Conservation (phyloP, 345 rosid species). For the Salix caprea region DNA sequence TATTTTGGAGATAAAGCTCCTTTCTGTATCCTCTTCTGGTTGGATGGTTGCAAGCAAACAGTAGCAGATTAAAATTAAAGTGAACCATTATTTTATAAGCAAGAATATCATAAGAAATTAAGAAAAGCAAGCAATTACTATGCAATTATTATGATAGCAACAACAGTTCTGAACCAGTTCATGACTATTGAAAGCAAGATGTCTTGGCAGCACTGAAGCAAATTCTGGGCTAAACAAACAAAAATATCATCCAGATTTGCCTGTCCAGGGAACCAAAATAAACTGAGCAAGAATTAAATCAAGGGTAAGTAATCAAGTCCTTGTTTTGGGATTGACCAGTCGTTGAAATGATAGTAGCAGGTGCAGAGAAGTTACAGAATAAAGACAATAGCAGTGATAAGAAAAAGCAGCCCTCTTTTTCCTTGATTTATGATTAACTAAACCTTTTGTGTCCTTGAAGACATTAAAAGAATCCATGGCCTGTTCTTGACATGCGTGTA, state of each 20-base stretch:
- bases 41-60: constrained; percentile 10
- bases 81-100: constrained; percentile 4
- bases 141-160: constrained; percentile 15
- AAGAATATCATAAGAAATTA: not conserved
- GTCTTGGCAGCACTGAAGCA: not conserved
- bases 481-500: constrained; percentile 19
- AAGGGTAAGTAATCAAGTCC: not conserved
- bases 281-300: not conserved
- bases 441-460: constrained; percentile 23
- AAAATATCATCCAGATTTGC: not conserved
- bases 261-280: not conserved
- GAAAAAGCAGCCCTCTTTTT: constrained; percentile 20
- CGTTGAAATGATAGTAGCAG: constrained; percentile 12
- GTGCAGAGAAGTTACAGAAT: not conserved
- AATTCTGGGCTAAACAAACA: not conserved
- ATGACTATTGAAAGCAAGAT: not conserved
- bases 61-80: constrained; percentile 13
- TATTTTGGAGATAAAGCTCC: not conserved
- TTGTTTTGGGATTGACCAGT: not conserved
- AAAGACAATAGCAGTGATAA: constrained; percentile 19
- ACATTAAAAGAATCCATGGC: not conserved
- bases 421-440: constrained; percentile 8
- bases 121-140: not conserved
- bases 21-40: not conserved
- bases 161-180: constrained; percentile 12